A percentile compares a stretch with the other conserved stretches of the same genome.
Conservation (phyloP, 2,329 filamentous ascomycete genomes). For the Colletotrichum lupini region DNA sequence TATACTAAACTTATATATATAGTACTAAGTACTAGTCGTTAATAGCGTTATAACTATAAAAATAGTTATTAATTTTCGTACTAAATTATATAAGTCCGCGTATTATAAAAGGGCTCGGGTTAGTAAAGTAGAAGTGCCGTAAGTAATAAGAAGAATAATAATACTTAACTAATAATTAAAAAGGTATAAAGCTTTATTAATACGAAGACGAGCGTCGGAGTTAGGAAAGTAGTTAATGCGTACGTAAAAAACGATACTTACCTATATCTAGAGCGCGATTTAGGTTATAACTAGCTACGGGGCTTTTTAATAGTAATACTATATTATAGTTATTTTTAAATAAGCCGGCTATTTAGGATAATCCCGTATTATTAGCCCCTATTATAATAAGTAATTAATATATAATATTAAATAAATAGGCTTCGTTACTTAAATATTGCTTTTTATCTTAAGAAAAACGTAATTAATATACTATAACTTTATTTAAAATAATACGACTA, state of each 20-base stretch:
- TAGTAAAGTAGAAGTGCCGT: too few species aligned
- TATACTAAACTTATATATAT: too few species aligned
- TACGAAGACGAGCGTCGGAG: neutral
- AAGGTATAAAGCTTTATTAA: neutral
- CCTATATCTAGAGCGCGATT: neutral
- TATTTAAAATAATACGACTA: too few species aligned
- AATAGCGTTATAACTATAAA: too few species aligned
- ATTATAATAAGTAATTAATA: neutral
- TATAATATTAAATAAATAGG: neutral
- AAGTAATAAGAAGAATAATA: too few species aligned
- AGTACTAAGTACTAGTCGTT: too few species aligned
- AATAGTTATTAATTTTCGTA: too few species aligned
- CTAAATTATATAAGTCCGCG: accelerated
- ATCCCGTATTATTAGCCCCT: neutral
- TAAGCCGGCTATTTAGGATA: neutral
- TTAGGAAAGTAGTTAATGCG: neutral
- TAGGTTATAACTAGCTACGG: neutral
- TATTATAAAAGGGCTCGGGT: too few species aligned
- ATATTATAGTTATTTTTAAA: neutral
- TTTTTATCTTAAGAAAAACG: neutral
- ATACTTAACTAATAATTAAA: neutral
- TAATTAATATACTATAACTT: neutral
- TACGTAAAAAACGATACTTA: neutral
- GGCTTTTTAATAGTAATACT: neutral
- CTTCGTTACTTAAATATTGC: neutral